phyloP scores from a whole-genome alignment of 257 asterid species.

The Solanum lycopersicoides region DNA sequence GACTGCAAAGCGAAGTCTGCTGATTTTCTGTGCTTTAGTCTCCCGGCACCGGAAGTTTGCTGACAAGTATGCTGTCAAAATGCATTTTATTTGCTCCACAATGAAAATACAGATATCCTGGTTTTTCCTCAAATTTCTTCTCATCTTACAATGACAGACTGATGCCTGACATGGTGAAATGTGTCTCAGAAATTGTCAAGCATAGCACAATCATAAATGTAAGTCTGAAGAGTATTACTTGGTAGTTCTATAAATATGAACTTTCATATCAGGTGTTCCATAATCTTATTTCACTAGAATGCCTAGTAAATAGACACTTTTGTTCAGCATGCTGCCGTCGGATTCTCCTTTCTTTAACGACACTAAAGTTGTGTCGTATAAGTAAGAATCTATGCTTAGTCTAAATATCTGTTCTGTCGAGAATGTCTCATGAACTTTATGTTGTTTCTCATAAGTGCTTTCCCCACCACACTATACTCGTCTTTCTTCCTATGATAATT shows the following conservation, averaged over 20 bases:
- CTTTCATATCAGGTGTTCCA: not conserved
- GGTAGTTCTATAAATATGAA: not conserved
- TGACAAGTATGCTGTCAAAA: constrained; percentile 19
- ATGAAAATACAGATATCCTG: not conserved
- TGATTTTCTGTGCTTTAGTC: constrained; percentile 27
- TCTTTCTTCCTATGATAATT: not conserved
- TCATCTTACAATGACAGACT: constrained; percentile 16
- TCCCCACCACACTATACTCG: not conserved
- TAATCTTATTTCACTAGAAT: not conserved
- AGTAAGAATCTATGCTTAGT: not conserved
- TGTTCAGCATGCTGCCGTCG: not conserved
- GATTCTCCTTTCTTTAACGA: not conserved
- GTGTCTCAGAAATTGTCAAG: constrained; percentile 18
- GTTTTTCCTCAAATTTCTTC: not conserved
- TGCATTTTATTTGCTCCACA: not conserved
- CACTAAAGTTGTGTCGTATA: not conserved
- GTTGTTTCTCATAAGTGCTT: constrained; percentile 1
- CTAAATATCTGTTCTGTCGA: not conserved
- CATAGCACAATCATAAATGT: constrained; percentile 20
- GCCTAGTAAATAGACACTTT: not conserved
- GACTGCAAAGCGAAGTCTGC: constrained; percentile 32
- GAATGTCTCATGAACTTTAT: not conserved
- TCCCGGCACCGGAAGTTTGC: constrained; percentile 31
- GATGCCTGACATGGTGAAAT: constrained; percentile 21
- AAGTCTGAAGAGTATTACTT: not conserved